Evolutionary conservation across 2,329 filamentous ascomycete species (phyloP).

Genomic region (Ophiostoma sp.): DNA sequence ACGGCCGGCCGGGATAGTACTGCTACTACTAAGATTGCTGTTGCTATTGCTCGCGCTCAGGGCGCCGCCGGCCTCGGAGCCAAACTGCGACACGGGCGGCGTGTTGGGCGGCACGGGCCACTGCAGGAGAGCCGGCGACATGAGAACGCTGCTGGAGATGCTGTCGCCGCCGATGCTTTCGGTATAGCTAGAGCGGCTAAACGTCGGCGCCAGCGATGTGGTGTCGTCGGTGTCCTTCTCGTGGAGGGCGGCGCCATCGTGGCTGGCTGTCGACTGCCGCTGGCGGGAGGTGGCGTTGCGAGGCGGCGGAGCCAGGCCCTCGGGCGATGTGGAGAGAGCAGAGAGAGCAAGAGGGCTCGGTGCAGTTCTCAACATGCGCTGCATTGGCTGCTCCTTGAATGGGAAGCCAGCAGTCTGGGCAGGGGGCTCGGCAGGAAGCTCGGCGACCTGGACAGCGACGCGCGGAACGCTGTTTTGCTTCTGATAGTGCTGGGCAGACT

Average conservation of each 20-base stretch:
- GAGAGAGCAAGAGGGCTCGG: neutral
- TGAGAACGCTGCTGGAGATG: constrained; percentile 26
- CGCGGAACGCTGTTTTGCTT: constrained; percentile 4
- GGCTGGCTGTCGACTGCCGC: neutral
- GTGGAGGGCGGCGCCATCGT: neutral
- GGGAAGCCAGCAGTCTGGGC: neutral
- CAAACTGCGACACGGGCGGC: constrained; percentile 22
- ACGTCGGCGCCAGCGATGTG: neutral
- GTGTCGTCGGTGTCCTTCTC: constrained; percentile 1
- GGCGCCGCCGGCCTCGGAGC: neutral
- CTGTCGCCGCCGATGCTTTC: constrained; percentile 25
- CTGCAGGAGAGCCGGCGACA: constrained; percentile 23
- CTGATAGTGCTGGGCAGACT: neutral
- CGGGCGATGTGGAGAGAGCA: neutral
- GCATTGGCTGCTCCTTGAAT: neutral
- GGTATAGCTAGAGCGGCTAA: constrained; percentile 11
- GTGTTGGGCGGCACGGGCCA: constrained; percentile 28
- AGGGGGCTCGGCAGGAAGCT: constrained; percentile 10
- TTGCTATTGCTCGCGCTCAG: constrained; percentile 12
- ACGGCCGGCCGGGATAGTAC: neutral
- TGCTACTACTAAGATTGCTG: constrained; percentile 13
- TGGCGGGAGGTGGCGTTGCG: neutral
- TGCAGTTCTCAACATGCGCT: neutral
- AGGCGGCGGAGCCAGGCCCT: neutral
- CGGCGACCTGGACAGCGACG: neutral